Conservation (phyloP, 495 filamentous ascomycete species). For the Penicillium coffeae region DNA sequence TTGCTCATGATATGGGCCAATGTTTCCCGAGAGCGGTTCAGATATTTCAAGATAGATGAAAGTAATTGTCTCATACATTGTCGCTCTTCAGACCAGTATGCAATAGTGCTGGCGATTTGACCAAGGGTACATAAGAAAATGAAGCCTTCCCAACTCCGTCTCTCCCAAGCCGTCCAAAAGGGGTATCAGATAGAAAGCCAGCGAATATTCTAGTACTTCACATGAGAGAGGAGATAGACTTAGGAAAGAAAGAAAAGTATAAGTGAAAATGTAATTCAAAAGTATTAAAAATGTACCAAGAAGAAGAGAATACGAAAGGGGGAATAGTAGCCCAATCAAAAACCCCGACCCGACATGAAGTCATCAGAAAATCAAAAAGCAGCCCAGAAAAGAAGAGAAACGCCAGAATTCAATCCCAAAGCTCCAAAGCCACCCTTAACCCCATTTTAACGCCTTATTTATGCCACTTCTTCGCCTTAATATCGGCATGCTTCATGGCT, state of each 20-base stretch:
- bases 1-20: neutral
- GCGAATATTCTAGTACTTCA: too few species aligned
- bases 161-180: too few species aligned
- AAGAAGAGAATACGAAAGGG: neutral
- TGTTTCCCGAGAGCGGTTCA: too few species aligned
- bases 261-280: neutral
- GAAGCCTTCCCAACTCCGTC: too few species aligned
- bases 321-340: neutral
- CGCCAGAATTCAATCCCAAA: slow-evolving; percentile 1
- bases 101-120: too few species aligned
- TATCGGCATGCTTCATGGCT: slow-evolving; percentile 14
- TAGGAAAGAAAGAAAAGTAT: slow-evolving; percentile 2
- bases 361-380: neutral
- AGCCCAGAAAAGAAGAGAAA: slow-evolving; percentile 8
- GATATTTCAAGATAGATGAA: too few species aligned
- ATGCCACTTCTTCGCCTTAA: slow-evolving; percentile 35
- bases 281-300: neutral
- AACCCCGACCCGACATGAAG: neutral
- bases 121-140: neutral
- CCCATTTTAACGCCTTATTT: slow-evolving; percentile 27
- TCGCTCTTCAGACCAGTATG: too few species aligned
- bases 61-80: too few species aligned
- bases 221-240: neutral
- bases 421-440: neutral
- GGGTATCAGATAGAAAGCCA: too few species aligned